These are phyloP conservation scores for Colletotrichum viniferum DNA, from an alignment of 2,329 filamentous ascomycete species.

Conservation along the genomic window DNA sequence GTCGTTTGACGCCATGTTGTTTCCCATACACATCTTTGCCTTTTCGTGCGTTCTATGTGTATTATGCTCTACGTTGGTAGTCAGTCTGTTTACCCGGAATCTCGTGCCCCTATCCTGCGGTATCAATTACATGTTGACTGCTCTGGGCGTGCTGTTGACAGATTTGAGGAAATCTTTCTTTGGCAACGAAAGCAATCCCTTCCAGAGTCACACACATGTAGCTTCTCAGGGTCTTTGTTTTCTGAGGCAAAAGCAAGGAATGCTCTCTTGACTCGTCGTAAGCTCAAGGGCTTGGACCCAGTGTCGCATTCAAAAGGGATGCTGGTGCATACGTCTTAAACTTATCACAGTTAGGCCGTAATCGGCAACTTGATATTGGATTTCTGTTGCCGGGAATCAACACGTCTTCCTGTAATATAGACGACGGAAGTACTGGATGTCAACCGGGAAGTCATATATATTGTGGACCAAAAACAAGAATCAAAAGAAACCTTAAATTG, in stretches of 20 bases:
- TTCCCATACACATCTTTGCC: background rate
- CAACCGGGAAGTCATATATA: no score
- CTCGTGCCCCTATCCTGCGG: background rate
- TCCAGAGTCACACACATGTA: background rate
- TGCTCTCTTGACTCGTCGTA: no score
- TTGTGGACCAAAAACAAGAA: no score
- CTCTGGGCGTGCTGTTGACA: no score
- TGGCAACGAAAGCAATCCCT: background rate
- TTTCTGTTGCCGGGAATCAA: accelerated
- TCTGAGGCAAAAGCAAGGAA: no score
- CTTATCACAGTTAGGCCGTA: background rate
- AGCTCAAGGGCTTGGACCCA: no score
- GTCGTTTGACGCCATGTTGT: background rate
- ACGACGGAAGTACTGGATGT: no score
- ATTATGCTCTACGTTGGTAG: background rate
- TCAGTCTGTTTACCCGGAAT: background rate
- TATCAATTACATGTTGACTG: background rate
- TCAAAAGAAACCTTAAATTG: no score
- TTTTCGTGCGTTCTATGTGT: background rate
- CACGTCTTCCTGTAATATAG: accelerated
- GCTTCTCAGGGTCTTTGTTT: background rate
- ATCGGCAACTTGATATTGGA: background rate
- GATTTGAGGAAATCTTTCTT: background rate
- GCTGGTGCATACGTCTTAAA: background rate
- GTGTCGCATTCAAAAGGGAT: no score